phyloP scores from a whole-genome alignment of 148 eudicot species.

The Diospyros lotus region DNA sequence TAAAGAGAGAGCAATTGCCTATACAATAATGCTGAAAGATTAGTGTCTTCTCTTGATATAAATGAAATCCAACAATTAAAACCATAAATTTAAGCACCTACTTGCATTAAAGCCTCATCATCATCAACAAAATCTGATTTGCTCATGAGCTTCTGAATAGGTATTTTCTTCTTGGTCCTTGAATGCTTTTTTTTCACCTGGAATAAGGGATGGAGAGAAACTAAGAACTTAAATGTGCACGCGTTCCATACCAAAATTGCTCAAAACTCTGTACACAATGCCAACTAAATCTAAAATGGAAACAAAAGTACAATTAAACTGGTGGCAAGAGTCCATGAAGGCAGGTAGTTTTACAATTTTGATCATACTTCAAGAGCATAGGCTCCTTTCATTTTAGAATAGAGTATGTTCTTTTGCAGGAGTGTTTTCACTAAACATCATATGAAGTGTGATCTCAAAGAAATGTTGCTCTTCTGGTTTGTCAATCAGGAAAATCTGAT shows the following conservation, averaged over 20 bases:
- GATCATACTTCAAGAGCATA: neutral
- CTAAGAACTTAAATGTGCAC: neutral
- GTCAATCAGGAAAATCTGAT: no score
- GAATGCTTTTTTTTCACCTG: constrained; percentile 41
- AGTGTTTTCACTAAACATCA: no score
- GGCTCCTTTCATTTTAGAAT: neutral
- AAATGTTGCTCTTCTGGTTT: no score
- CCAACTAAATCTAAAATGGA: neutral
- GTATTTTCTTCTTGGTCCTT: constrained; percentile 37
- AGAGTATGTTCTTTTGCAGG: no score
- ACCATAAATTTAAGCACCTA: constrained; percentile 13
- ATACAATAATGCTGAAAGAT: constrained; percentile 12
- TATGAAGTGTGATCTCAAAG: no score
- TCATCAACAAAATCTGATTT: constrained; percentile 48
- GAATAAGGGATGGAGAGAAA: constrained; percentile 9
- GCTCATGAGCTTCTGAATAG: constrained; percentile 27
- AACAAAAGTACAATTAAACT: neutral
- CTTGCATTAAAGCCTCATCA: constrained; percentile 75
- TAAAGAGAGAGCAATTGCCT: constrained; percentile 87
- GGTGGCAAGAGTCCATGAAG: neutral
- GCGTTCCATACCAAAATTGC: neutral
- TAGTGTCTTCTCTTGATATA: neutral
- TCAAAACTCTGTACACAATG: neutral
- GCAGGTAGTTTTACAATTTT: neutral
- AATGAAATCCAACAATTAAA: neutral